Conservation (phyloP, 176 grass and related monocot genomes). For the Panicum miliaceum region DNA sequence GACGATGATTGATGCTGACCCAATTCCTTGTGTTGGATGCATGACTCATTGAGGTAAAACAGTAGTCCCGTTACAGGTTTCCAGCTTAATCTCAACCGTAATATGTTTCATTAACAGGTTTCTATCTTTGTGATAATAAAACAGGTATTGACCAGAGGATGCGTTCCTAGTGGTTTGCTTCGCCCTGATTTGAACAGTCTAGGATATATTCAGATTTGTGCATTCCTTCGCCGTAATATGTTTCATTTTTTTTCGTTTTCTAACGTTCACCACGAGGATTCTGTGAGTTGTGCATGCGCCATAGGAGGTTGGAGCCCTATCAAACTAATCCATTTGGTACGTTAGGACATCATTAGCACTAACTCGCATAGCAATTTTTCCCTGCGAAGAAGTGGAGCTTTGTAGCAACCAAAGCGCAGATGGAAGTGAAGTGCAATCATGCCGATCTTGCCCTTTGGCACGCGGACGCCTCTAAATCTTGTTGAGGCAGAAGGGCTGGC, state of each 20-base stretch:
- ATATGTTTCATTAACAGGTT: neutral
- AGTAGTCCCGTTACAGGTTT: neutral
- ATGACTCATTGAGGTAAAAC: conserved; percentile 26
- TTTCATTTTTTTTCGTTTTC: neutral
- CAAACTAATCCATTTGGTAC: conserved; percentile 3
- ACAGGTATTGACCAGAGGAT: conserved; percentile 31
- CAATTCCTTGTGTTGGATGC: neutral
- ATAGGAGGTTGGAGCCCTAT: neutral
- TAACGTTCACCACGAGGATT: neutral
- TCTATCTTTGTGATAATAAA: neutral
- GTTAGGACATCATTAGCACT: conserved; percentile 12
- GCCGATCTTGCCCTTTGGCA: too few species aligned
- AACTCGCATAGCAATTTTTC: neutral
- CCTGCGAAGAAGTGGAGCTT: neutral
- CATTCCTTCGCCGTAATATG: too few species aligned
- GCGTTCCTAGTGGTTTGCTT: conserved; percentile 9
- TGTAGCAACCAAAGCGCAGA: neutral
- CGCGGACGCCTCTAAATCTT: too few species aligned
- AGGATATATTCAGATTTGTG: conserved; percentile 26
- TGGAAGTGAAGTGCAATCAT: too few species aligned
- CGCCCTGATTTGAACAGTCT: neutral
- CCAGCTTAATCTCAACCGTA: conserved; percentile 3
- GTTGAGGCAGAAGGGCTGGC: too few species aligned
- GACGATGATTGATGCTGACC: conserved; percentile 73
- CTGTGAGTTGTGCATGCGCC: neutral